phyloP scores from a whole-genome alignment of 805 yeast genomes.

The Cyberlindnera euphorbiae region DNA sequence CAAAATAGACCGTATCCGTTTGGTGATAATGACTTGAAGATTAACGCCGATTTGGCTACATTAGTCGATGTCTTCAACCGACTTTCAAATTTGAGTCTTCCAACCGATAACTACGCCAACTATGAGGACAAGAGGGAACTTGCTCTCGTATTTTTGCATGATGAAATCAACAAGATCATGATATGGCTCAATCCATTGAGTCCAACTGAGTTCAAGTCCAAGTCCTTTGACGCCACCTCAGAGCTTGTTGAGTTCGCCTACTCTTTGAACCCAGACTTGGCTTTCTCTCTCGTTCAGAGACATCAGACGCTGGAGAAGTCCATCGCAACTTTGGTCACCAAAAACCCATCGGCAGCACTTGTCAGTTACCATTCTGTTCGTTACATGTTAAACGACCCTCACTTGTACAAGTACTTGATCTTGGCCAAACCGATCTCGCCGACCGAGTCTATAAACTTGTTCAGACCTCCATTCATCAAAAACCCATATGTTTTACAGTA shows the following conservation, averaged over 20 bases:
- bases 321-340: conserved; percentile 41
- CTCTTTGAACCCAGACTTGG: conserved; percentile 62
- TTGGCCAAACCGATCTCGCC: conserved; percentile 60
- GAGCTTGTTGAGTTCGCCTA: conserved; percentile 53
- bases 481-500: conserved; percentile 75
- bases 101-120: conserved; percentile 13
- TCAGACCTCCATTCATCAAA: conserved; percentile 64
- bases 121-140: conserved; percentile 47
- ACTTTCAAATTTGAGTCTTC: conserved; percentile 9
- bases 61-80: conserved; percentile 44
- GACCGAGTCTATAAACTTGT: conserved; percentile 76
- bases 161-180: conserved; percentile 66
- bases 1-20: conserved; percentile 64
- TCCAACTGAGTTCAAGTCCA: conserved; percentile 26
- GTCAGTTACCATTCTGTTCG: conserved; percentile 55
- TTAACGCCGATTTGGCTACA: conserved; percentile 60
- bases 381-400: conserved; percentile 35
- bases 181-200: conserved; percentile 63
- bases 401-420: conserved; percentile 17
- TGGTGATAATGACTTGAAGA: conserved; percentile 74
- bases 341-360: conserved; percentile 56
- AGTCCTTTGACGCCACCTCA: conserved; percentile 32
- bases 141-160: conserved; percentile 59
- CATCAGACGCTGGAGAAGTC: conserved; percentile 36
- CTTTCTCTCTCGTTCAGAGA: conserved; percentile 63